These are phyloP conservation scores for Leccinum glutinopallens DNA, from an alignment of 1,284 basidiomycete species.

Conservation along the genomic window DNA sequence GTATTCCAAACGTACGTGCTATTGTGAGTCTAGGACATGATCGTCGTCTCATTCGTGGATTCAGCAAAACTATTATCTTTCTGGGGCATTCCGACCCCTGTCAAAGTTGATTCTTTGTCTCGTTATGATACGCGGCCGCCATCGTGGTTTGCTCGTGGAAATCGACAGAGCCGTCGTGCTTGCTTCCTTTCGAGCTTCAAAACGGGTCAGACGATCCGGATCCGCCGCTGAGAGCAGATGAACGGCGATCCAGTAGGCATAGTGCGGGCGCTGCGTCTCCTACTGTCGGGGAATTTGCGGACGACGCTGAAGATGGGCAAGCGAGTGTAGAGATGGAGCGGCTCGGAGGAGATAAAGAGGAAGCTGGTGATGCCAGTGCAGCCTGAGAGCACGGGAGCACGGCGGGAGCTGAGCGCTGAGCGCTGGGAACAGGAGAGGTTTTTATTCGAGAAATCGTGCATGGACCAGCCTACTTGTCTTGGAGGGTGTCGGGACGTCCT, in stretches of 20 bases:
- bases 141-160: conserved; percentile 86
- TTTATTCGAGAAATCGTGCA: neutral
- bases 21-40: neutral
- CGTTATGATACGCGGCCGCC: conserved; percentile 93
- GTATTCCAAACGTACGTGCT: conserved; percentile 55
- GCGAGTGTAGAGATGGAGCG: neutral
- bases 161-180: conserved; percentile 83
- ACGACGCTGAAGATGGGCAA: conserved; percentile 4
- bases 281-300: neutral
- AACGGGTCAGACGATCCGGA: conserved; percentile 20
- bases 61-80: conserved; percentile 78
- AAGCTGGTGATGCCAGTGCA: neutral
- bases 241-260: too few species aligned
- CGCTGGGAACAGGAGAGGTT: neutral
- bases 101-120: conserved; percentile 86
- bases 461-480: neutral
- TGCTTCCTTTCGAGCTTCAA: conserved; percentile 60
- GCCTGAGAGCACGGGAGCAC: neutral
- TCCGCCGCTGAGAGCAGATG: conserved; percentile 10
- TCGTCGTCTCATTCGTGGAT: conserved; percentile 7
- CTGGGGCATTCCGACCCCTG: conserved; percentile 75
- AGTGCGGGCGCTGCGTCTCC: neutral
- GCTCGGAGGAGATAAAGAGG: neutral
- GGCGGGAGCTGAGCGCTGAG: neutral
- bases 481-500: neutral